Evolutionary conservation across 768 basidiomycete genomes (phyloP), one percentile per base, ranked within the genome.

Genomic region (Pleurotus tuber-regium): DNA sequence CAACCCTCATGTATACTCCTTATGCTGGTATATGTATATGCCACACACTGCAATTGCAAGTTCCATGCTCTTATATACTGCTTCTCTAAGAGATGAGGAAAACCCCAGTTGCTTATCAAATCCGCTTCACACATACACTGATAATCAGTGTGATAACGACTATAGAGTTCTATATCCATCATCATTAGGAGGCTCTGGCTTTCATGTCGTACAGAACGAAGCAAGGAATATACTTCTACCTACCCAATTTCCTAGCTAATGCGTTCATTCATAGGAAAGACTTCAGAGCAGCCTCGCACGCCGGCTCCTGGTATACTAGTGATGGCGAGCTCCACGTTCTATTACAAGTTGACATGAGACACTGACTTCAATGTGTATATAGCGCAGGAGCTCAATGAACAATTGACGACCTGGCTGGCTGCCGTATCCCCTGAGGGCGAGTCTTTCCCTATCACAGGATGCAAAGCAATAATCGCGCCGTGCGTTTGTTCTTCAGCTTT

Each of bases 381-480:
- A 94, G 90, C 69, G 4, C 60, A 70, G 29, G 66, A 78, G 49
- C 78, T 98, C 18, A 65, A 81, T 55, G 51, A 65, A 0, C 80
- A 96, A 63, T 78, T 98, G 28, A 63, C 73, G 1, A 57, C 60
- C 14, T 92, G 87, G 79, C 74, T 98, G 6, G 68, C 63, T 4
- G 72, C 70, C 25, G 91, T 91, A 1, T 62, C 68, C 9, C 52
- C 61, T 24, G 66, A 76, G 26, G 70, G 74, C 2, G 63, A 66
- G 4, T 66, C 70, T 30, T 67, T 73, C 58, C 66, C 68, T 1
- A 75, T 93, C 57, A 61, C 69, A 43, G 80, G 84, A 53, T 79
- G 60, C 83, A 83, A 73, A 61, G 97, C 95, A n/a, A 79, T 99
- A 63, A 95, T 99, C 39, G 95, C 89, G 16, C 97, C 97, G 94